phyloP scores from a whole-genome alignment of 345 rosid species.

The Toxicodendron radicans region DNA sequence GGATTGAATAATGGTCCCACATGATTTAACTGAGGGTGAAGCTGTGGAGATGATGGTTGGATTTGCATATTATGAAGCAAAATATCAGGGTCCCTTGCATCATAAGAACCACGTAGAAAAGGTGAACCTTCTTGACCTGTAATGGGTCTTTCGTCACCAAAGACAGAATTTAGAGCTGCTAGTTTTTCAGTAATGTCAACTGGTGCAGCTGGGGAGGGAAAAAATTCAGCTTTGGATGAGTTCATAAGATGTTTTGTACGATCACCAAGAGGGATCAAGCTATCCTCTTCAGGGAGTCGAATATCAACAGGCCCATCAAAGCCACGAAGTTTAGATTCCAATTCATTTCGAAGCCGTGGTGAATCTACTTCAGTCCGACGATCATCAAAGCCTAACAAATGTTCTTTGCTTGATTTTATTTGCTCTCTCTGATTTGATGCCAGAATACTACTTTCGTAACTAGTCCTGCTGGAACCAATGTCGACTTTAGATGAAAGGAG shows the following conservation, averaged over 20 bases:
- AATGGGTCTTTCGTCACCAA: conserved; percentile 52
- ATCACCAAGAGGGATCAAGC: conserved; percentile 33
- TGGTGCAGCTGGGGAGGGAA: conserved; percentile 37
- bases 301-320: conserved; percentile 30
- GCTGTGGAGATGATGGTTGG: conserved; percentile 50
- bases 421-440: conserved; percentile 44
- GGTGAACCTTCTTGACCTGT: conserved; percentile 51
- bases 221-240: conserved; percentile 49
- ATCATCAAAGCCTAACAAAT: conserved; percentile 41
- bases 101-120: conserved; percentile 53
- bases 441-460: conserved; percentile 27
- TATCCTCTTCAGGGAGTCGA: conserved; percentile 59
- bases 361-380: conserved; percentile 42
- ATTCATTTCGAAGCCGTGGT: conserved; percentile 41
- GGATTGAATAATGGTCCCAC: conserved; percentile 50
- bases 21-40: conserved; percentile 59
- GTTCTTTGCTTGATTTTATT: conserved; percentile 42
- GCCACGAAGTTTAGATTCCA: conserved; percentile 40
- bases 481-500: conserved; percentile 33
- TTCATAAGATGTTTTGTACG: conserved; percentile 40
- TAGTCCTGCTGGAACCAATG: conserved; percentile 33
- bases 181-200: conserved; percentile 59
- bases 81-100: conserved; percentile 46
- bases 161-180: conserved; percentile 56
- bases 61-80: conserved; percentile 38